Conservation (phyloP, 805 yeast genomes). For the Metschnikowia rubicola region DNA sequence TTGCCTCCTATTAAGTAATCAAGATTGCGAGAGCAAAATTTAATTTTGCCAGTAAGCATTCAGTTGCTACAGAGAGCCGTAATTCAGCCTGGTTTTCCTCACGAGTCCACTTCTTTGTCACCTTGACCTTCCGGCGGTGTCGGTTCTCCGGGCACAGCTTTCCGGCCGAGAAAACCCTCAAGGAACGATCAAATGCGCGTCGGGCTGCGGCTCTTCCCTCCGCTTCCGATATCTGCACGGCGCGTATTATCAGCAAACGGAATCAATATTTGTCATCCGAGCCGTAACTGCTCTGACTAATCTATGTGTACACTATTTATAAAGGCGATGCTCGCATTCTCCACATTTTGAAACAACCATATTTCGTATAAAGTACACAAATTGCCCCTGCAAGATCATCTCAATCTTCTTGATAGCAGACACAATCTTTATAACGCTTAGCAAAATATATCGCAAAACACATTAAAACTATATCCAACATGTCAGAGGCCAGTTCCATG, state of each 20-base stretch:
- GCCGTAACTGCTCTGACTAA: conserved; percentile 9
- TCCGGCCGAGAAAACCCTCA: background rate
- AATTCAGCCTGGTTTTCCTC: no score
- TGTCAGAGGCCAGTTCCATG: conserved; percentile 8
- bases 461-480: background rate
- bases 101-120: no score
- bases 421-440: no score
- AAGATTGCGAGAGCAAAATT: no score
- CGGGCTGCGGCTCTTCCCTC: background rate
- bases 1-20: no score
- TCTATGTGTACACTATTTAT: background rate
- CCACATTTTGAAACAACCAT: no score
- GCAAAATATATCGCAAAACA: no score
- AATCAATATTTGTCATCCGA: conserved; percentile 15
- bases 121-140: background rate
- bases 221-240: conserved; percentile 5
- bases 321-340: background rate
- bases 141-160: background rate
- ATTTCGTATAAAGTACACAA: no score
- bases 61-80: no score
- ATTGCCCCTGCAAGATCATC: no score
- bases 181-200: background rate
- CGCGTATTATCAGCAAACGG: conserved; percentile 3
- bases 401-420: no score
- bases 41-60: no score